Evolutionary conservation across 2,329 filamentous ascomycete genomes (phyloP).

Genomic region (Fusarium pseudocircinatum): DNA sequence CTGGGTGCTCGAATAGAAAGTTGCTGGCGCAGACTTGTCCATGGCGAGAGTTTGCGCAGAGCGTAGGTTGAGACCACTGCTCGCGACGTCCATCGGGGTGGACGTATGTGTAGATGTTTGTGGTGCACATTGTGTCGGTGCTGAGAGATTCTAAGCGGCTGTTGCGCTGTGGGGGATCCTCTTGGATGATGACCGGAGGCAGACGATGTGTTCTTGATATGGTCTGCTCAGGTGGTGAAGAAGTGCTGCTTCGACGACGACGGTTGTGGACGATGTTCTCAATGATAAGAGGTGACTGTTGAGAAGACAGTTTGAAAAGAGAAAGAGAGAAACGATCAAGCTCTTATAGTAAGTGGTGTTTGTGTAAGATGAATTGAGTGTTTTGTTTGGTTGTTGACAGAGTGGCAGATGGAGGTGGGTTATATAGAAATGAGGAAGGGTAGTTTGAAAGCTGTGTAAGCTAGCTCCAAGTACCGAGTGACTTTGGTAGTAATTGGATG

Average conservation of each 20-base stretch:
- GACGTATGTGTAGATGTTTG: conserved; percentile 57
- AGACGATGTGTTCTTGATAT: conserved; percentile 15
- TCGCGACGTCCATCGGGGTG: conserved; percentile 56
- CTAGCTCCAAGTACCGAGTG: background rate
- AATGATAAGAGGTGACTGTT: conserved; percentile 23
- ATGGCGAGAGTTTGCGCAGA: conserved; percentile 53
- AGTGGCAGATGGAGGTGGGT: conserved; percentile 31
- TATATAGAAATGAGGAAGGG: conserved; percentile 37
- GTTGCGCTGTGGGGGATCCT: conserved; percentile 36
- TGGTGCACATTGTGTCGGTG: conserved; percentile 60
- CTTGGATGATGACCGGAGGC: conserved; percentile 38
- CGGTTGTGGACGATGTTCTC: conserved; percentile 38
- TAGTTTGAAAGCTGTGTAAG: conserved; percentile 33
- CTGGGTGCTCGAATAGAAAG: conserved; percentile 54
- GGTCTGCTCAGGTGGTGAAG: conserved; percentile 22
- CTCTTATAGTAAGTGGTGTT: conserved; percentile 5
- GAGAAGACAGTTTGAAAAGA: conserved; percentile 33
- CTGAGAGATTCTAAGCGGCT: conserved; percentile 22
- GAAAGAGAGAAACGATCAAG: background rate
- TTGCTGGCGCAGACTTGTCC: conserved; percentile 55
- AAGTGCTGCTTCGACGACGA: conserved; percentile 20
- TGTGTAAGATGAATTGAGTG: conserved; percentile 28
- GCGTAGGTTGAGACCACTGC: conserved; percentile 48
- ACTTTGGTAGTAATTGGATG: conserved; percentile 22
- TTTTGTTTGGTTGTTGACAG: conserved; percentile 19